Conservation (phyloP, 345 rosid species). For the Eucalyptus tenuipes region DNA sequence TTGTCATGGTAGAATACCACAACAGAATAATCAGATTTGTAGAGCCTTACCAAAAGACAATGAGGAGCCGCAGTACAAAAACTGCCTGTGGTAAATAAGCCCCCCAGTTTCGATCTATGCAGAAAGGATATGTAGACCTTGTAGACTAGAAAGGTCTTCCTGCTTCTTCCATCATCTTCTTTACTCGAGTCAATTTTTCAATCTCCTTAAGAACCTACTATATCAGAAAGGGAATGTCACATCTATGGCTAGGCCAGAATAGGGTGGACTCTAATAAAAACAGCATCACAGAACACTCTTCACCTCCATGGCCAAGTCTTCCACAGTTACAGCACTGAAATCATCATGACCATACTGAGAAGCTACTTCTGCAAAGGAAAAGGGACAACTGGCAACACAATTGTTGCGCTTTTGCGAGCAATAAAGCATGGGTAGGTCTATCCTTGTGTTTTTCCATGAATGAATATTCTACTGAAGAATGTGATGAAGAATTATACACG, state of each 20-base stretch:
- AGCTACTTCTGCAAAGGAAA: slow-evolving; percentile 45
- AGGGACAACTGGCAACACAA: slow-evolving; percentile 2
- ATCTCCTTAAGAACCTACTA: slow-evolving; percentile 59
- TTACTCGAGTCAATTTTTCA: slow-evolving; percentile 64
- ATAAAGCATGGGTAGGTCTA: background rate
- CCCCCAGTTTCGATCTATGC: background rate
- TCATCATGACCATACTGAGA: slow-evolving; percentile 39
- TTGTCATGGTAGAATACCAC: background rate
- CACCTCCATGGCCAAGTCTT: slow-evolving; percentile 74
- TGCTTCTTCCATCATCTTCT: slow-evolving; percentile 88
- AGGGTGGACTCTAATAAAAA: background rate
- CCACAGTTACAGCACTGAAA: slow-evolving; percentile 40
- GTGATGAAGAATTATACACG: background rate
- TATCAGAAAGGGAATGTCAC: background rate
- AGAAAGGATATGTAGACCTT: background rate
- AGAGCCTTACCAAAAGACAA: background rate
- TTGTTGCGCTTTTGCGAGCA: background rate
- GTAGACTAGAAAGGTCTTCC: slow-evolving; percentile 55
- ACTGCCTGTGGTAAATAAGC: background rate
- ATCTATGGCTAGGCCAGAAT: background rate
- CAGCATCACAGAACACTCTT: background rate
- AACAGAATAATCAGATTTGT: background rate
- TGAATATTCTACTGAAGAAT: background rate
- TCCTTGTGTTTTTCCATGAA: background rate
- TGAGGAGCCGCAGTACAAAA: background rate